Percentiles rank a stretch among this genome's conserved stretches.
These are phyloP conservation scores for Avena eriantha DNA, from an alignment of 176 grass and related monocot species.

Conservation along the genomic window DNA sequence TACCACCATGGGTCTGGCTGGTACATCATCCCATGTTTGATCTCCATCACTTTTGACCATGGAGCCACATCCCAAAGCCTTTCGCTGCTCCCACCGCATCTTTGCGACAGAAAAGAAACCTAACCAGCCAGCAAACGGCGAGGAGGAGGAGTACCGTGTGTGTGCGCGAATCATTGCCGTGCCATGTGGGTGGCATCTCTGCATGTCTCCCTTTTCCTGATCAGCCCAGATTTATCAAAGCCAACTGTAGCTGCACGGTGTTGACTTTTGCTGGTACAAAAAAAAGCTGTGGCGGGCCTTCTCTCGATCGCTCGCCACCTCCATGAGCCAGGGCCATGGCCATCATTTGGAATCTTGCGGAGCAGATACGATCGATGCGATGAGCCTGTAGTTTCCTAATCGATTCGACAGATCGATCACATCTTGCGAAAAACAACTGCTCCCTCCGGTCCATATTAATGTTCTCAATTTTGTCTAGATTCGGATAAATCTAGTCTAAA, in stretches of 20 bases:
- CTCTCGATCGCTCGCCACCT: neutral
- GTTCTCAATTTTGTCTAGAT: too few relatives aligned
- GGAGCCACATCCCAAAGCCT: constrained; percentile 24
- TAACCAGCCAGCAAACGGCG: neutral
- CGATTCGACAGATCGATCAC: constrained; percentile 9
- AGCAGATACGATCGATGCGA: constrained; percentile 5
- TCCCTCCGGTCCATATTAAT: too few relatives aligned
- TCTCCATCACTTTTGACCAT: neutral
- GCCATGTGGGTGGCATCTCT: constrained; percentile 53
- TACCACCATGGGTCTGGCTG: constrained; percentile 1
- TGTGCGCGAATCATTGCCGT: constrained; percentile 36
- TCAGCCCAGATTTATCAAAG: constrained; percentile 38
- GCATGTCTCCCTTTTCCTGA: constrained; percentile 30
- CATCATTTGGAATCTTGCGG: constrained; percentile 26
- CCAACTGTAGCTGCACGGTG: constrained; percentile 20
- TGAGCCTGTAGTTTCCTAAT: neutral
- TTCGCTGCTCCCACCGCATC: constrained; percentile 32
- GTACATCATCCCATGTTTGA: constrained; percentile 3
- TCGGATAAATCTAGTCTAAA: too few relatives aligned
- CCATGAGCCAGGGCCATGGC: neutral
- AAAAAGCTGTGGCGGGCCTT: neutral
- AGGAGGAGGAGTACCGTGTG: neutral
- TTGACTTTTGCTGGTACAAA: constrained; percentile 32
- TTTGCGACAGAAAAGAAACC: constrained; percentile 31
- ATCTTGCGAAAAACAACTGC: neutral